Evolutionary conservation across 306 rosid genomes (phyloP).

Genomic region (Gastrolobium villosum): DNA sequence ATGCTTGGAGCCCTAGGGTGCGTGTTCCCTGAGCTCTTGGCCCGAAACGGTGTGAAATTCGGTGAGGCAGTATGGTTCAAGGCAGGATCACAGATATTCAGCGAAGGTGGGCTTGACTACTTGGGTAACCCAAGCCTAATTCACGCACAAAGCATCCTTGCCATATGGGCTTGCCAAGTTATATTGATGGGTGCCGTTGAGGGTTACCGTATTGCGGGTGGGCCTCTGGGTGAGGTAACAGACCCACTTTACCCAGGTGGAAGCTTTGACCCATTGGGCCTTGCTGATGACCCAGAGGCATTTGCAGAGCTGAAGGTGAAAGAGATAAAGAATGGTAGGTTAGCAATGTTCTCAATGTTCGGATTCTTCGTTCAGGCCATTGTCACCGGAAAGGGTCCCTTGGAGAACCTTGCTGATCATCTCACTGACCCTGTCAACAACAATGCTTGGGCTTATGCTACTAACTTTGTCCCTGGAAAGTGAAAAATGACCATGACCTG

Average conservation of each 20-base stretch:
- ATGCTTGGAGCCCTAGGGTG: constrained; percentile 6
- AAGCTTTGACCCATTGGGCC: not conserved
- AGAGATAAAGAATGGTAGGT: constrained; percentile 44
- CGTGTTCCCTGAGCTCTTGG: constrained; percentile 40
- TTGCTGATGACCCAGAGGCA: constrained; percentile 46
- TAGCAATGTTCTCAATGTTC: constrained; percentile 46
- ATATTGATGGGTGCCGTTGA: constrained; percentile 38
- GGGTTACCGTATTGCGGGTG: constrained; percentile 45
- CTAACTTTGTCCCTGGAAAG: constrained; percentile 49
- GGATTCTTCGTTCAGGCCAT: constrained; percentile 50
- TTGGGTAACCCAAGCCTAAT: constrained; percentile 40
- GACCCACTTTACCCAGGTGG: constrained; percentile 45
- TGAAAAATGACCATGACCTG: not conserved
- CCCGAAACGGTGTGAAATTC: constrained; percentile 45
- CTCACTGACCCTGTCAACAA: constrained; percentile 42
- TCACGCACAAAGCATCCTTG: constrained; percentile 46
- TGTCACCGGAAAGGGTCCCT: constrained; percentile 44
- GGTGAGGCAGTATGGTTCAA: constrained; percentile 46
- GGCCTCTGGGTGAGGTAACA: constrained; percentile 49
- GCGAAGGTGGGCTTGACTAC: constrained; percentile 49
- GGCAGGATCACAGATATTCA: constrained; percentile 45
- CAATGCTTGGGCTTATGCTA: constrained; percentile 47
- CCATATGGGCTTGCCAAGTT: constrained; percentile 40
- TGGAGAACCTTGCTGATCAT: constrained; percentile 41
- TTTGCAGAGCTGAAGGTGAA: constrained; percentile 45